Evolutionary conservation across 2,329 filamentous ascomycete genomes (phyloP).

Genomic region (Fusarium austroafricanum): DNA sequence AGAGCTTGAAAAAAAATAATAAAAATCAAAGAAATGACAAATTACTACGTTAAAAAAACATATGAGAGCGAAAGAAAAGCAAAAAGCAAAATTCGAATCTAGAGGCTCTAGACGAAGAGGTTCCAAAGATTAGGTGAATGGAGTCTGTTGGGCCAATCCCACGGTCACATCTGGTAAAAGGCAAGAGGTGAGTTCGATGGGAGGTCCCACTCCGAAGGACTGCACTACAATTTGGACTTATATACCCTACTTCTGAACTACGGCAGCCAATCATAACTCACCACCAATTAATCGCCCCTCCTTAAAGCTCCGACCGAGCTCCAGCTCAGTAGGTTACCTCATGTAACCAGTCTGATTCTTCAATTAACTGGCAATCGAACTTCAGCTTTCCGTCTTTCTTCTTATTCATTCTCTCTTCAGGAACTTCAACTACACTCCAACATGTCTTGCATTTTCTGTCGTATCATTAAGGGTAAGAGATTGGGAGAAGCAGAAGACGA

Average conservation of each 20-base stretch:
- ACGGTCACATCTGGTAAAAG: slow-evolving; percentile 86
- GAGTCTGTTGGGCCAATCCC: slow-evolving; percentile 66
- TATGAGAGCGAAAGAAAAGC: not conserved
- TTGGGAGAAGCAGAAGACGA: not conserved
- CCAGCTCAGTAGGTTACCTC: not conserved
- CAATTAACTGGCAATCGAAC: not conserved
- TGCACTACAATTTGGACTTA: slow-evolving; percentile 5
- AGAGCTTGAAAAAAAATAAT: not conserved
- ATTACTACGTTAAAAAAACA: fast-evolving
- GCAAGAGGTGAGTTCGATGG: slow-evolving; percentile 81
- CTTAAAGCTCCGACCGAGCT: not conserved
- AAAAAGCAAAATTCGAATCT: slow-evolving; percentile 57
- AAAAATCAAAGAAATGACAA: not conserved
- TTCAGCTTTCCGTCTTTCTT: not conserved
- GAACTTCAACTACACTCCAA: not conserved
- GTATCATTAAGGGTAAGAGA: slow-evolving; percentile 86
- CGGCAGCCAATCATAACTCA: not conserved
- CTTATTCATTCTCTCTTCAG: not conserved
- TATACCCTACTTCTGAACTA: slow-evolving; percentile 5
- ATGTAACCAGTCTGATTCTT: slow-evolving; percentile 1
- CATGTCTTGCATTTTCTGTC: slow-evolving; percentile 90
- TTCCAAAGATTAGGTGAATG: slow-evolving; percentile 65
- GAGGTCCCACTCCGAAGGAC: slow-evolving; percentile 71
- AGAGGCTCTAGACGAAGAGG: slow-evolving; percentile 52
- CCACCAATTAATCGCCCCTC: slow-evolving; percentile 5